A percentile compares a stretch with the other conserved stretches of the same genome.
phyloP scores from a whole-genome alignment of 1,139 yeast genomes.

The Kurtzmaniella quercitrusa region DNA sequence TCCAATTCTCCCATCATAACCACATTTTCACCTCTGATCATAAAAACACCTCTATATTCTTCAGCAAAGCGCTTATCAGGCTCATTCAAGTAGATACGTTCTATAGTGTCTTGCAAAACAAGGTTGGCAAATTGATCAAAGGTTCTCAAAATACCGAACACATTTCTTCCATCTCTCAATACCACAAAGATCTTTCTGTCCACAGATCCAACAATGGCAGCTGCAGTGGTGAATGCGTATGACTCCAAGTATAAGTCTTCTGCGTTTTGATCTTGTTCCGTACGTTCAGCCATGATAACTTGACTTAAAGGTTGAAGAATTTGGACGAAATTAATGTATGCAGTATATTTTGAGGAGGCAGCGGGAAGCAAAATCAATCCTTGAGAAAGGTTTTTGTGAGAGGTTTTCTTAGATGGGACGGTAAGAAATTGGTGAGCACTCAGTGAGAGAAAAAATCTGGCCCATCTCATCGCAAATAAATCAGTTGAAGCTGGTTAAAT shows the following conservation, averaged over 20 bases:
- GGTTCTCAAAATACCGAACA: constrained; percentile 88
- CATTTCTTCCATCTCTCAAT: constrained; percentile 83
- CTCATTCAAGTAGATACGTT: constrained; percentile 64
- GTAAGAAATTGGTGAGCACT: too few species aligned
- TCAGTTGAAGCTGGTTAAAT: neutral
- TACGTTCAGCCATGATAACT: constrained; percentile 6
- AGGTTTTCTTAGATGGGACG: too few species aligned
- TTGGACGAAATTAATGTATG: constrained; percentile 2
- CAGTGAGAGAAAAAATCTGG: neutral
- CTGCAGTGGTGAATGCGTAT: constrained; percentile 93
- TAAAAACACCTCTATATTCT: constrained; percentile 69
- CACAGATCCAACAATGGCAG: constrained; percentile 90
- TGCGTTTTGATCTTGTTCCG: constrained; percentile 29
- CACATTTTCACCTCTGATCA: constrained; percentile 95
- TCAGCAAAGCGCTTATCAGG: constrained; percentile 59
- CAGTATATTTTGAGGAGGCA: constrained; percentile 2
- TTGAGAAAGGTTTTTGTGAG: too few species aligned
- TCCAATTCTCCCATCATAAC: constrained; percentile 95
- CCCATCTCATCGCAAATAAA: constrained; percentile 1
- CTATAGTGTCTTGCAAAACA: constrained; percentile 86
- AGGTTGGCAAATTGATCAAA: constrained; percentile 95
- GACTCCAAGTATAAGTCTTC: constrained; percentile 58
- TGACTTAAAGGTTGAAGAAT: neutral
- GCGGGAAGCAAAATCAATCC: too few species aligned
- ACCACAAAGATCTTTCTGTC: constrained; percentile 85